Base-by-base conservation (phyloP, 257 asterid genomes). In the Solanum lycopersicoides region DNA sequence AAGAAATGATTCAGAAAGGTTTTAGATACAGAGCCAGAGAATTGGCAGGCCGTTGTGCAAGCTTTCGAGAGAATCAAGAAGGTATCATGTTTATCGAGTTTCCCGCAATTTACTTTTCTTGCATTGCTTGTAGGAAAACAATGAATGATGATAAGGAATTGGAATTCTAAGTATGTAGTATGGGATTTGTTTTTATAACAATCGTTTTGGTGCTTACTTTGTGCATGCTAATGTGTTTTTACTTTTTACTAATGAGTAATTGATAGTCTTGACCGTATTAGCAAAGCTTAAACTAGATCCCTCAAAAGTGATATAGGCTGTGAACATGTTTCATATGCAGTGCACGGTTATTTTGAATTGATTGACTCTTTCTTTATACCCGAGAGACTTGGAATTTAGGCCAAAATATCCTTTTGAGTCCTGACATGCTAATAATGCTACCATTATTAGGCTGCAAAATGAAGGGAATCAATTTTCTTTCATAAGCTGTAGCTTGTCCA, bases 61-160 rank as follows among this genome's bases (percentile, higher is more conserved):
- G 96, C 97, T 86, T 97, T 97, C 85, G 98, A 97, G 92, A 93
- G 92, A 91, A 93, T 97, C 89, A 95, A 95, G 90, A 97, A 97
- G 98, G 99, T 97, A 91, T 47, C 56, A 42, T 80, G 79, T 30
- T 88, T 91, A 50, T 23, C 50, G 85, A 82, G 85, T 30, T 32
- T 25, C 45, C 69, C 12, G 23, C 4, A 50, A 32, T 50, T 82
- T 32, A 50, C 45, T 50, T 50, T 82, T 12, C 45, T 32, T 82
- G 42, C 45, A 50, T 16, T 82, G 85, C 11, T 50, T 30, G 32
- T 30, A 28, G 37, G 30, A 10, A 80, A 80, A 47, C 28, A 30
- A 30, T 30, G 66, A 47, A 80, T 28, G 12, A 80, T 47, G 84
- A 80, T 47, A 16, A 16, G 6, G 25, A 28, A 44, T 14, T 80